Conservation (phyloP, 495 filamentous ascomycete genomes). For the Aspergillus funiculosus region DNA sequence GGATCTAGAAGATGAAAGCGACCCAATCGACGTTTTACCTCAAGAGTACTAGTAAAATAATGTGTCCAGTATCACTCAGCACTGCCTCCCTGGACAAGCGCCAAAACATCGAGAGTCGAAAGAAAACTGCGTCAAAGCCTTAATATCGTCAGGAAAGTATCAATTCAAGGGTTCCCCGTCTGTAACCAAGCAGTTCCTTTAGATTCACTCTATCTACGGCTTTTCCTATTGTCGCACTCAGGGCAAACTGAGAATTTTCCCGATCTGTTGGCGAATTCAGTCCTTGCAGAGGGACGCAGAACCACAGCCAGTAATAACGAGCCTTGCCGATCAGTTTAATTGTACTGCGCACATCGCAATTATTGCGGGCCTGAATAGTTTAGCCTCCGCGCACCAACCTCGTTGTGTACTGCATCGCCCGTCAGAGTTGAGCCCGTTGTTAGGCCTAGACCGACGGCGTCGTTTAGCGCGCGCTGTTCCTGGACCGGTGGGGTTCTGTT, state of each 20-base stretch:
- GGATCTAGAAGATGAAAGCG: too few relatives aligned
- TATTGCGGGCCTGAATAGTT: slow-evolving; percentile 8
- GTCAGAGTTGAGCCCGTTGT: slow-evolving; percentile 23
- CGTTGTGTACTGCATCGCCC: slow-evolving; percentile 7
- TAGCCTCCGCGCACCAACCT: slow-evolving; percentile 12
- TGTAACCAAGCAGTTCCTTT: background rate
- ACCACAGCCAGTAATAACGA: slow-evolving; percentile 6
- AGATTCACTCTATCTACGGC: background rate
- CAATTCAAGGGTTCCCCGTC: background rate
- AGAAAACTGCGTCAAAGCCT: too few relatives aligned
- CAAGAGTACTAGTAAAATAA: too few relatives aligned
- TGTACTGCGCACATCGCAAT: slow-evolving; percentile 29
- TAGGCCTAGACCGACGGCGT: slow-evolving; percentile 28
- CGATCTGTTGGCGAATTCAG: slow-evolving; percentile 2
- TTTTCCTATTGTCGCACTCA: too few relatives aligned
- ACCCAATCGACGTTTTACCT: too few relatives aligned
- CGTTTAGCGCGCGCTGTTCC: slow-evolving; percentile 20
- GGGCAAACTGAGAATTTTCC: too few relatives aligned
- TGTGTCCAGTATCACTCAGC: too few relatives aligned
- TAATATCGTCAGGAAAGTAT: background rate
- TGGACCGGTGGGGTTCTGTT: slow-evolving; percentile 22
- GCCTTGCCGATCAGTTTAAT: slow-evolving; percentile 11
- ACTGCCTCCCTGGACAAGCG: too few relatives aligned
- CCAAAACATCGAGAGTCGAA: too few relatives aligned
- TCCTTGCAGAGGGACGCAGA: slow-evolving; percentile 7